Conservation (phyloP, 225 moss, liverwort and hornwort genomes). For the Marchantia paleacea region DNA sequence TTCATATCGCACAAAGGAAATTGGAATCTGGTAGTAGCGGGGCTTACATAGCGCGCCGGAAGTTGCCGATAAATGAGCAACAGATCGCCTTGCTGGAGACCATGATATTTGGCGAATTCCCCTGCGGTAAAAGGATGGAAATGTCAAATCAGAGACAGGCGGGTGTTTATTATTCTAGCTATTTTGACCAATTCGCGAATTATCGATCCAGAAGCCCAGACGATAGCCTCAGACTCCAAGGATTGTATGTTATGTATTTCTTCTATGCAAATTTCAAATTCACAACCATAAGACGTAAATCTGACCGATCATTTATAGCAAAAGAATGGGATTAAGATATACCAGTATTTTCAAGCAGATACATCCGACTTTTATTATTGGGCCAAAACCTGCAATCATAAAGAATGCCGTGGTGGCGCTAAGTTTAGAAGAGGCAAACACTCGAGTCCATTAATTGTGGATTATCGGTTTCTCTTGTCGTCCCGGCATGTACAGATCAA, state of each 20-base stretch:
- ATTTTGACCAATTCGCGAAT: neutral
- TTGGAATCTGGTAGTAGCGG: neutral
- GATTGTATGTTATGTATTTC: neutral
- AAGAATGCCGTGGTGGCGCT: neutral
- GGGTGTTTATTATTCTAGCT: neutral
- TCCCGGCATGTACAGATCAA: neutral
- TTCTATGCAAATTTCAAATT: neutral
- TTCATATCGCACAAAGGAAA: neutral
- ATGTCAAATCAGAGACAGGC: neutral
- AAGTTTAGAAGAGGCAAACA: neutral
- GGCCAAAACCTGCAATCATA: conserved; percentile 44
- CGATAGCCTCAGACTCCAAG: neutral
- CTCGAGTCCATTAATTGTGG: neutral
- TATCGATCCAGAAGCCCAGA: neutral
- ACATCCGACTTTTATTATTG: conserved; percentile 53
- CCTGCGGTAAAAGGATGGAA: conserved; percentile 16
- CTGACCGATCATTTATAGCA: no score
- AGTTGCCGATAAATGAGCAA: conserved; percentile 40
- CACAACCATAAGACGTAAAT: neutral
- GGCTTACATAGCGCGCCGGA: conserved; percentile 35
- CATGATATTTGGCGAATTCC: conserved; percentile 46
- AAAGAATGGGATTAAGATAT: neutral
- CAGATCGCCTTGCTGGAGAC: conserved; percentile 46
- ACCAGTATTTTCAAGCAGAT: conserved; percentile 51
- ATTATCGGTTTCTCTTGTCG: neutral